Evolutionary conservation across 495 filamentous ascomycete genomes (phyloP).

Genomic region (Penicillium argentinense): DNA sequence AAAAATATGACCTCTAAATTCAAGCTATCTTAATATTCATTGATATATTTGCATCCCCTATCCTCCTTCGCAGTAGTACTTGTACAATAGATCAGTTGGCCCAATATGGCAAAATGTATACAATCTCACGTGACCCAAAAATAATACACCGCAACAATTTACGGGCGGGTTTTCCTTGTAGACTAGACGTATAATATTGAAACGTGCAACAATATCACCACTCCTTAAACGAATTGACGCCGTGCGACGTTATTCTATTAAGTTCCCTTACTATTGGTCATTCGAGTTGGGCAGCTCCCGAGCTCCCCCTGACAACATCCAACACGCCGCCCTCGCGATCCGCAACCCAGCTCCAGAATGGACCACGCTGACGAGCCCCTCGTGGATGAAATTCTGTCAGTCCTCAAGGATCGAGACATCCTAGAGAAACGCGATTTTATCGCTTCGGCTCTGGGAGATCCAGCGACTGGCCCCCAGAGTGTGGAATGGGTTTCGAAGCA

Average conservation of each 20-base stretch:
- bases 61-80: too few species aligned
- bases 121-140: not conserved
- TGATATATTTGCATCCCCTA: too few species aligned
- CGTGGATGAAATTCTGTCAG: conserved; percentile 9
- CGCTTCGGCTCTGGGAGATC: conserved; percentile 28
- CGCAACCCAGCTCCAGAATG: conserved; percentile 14
- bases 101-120: not conserved
- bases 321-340: not conserved
- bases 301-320: conserved; percentile 6
- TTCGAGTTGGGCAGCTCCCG: not conserved
- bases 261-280: too few species aligned
- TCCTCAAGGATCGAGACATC: conserved; percentile 33
- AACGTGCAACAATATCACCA: not conserved
- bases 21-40: not conserved
- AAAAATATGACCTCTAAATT: not conserved
- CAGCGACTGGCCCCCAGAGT: conserved; percentile 12
- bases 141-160: too few species aligned
- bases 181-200: too few species aligned
- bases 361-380: not conserved
- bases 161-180: too few species aligned
- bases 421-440: conserved; percentile 27
- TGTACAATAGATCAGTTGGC: too few species aligned
- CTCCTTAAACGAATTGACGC: too few species aligned
- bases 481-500: conserved; percentile 37
- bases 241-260: too few species aligned